phyloP scores from a whole-genome alignment of 169 alveolate species.

The Eimeria sp. region DNA sequence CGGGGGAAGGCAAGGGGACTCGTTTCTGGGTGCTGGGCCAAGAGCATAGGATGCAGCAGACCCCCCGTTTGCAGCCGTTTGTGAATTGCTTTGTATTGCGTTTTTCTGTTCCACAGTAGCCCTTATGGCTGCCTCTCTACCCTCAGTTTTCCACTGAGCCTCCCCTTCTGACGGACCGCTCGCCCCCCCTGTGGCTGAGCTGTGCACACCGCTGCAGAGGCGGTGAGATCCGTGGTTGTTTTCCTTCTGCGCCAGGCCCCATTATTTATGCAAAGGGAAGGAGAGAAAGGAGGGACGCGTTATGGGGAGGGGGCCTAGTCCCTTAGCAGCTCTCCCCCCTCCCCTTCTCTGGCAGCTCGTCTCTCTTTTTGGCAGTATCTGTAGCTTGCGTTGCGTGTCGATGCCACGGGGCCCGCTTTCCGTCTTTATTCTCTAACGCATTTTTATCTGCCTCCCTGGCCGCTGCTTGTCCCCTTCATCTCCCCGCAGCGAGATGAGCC shows the following conservation, averaged over 20 bases:
- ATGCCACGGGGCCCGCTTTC: neutral
- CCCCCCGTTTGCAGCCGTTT: neutral
- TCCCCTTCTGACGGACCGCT: slow-evolving; percentile 49
- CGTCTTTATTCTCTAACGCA: neutral
- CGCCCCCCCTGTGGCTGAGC: slow-evolving; percentile 75
- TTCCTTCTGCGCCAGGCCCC: neutral
- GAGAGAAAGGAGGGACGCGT: slow-evolving; percentile 45
- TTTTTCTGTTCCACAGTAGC: slow-evolving; percentile 5
- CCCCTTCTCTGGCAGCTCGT: slow-evolving; percentile 43
- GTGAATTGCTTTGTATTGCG: slow-evolving; percentile 18
- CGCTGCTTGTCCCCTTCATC: neutral
- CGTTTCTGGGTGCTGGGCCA: slow-evolving; percentile 36
- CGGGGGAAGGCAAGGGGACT: slow-evolving; percentile 67
- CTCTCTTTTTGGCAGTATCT: neutral
- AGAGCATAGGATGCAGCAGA: slow-evolving; percentile 11
- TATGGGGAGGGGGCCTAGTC: slow-evolving; percentile 75
- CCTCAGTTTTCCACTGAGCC: neutral
- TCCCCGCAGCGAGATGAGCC: slow-evolving; percentile 52
- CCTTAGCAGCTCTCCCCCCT: slow-evolving; percentile 63
- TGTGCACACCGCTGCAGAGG: slow-evolving; percentile 52
- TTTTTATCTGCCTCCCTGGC: neutral
- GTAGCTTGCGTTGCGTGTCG: slow-evolving; percentile 10
- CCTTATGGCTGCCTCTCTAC: slow-evolving; percentile 37
- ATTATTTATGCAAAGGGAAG: slow-evolving; percentile 30
- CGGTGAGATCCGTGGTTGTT: slow-evolving; percentile 29